Evolutionary conservation across 805 yeast genomes (phyloP).

Genomic region (Monosporozyma yasuniensis): DNA sequence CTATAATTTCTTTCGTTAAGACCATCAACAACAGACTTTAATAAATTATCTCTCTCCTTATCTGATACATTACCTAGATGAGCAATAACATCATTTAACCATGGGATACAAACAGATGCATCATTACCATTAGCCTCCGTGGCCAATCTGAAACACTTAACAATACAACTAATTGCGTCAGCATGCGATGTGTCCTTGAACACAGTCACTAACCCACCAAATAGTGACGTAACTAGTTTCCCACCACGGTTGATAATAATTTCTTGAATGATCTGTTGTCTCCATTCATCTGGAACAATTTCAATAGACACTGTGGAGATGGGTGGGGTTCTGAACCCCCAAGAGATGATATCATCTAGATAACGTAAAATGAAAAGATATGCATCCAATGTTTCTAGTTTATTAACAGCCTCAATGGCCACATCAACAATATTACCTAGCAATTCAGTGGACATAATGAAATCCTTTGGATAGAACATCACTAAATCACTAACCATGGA

Average conservation of each 20-base stretch:
- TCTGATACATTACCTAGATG: slow-evolving; percentile 52
- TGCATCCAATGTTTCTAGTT: slow-evolving; percentile 61
- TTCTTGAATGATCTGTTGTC: slow-evolving; percentile 36
- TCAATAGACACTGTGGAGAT: slow-evolving; percentile 51
- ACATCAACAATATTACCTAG: slow-evolving; percentile 49
- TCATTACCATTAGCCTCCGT: slow-evolving; percentile 37
- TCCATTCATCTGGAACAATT: slow-evolving; percentile 47
- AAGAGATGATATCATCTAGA: slow-evolving; percentile 70
- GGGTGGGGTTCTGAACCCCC: slow-evolving; percentile 81
- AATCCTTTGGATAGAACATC: slow-evolving; percentile 50
- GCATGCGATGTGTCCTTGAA: slow-evolving; percentile 62
- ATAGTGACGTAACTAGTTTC: slow-evolving; percentile 39
- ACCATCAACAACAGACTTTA: slow-evolving; percentile 49
- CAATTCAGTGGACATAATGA: slow-evolving; percentile 32
- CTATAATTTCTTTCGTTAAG: slow-evolving; percentile 61
- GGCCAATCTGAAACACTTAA: slow-evolving; percentile 51
- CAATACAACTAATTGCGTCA: slow-evolving; percentile 67
- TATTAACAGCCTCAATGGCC: slow-evolving; percentile 41
- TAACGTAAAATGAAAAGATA: slow-evolving; percentile 62
- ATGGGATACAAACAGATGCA: slow-evolving; percentile 33
- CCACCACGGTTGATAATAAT: slow-evolving; percentile 50
- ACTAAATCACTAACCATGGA: slow-evolving; percentile 69
- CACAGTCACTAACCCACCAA: slow-evolving; percentile 60
- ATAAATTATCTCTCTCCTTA: slow-evolving; percentile 59
- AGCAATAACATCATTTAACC: slow-evolving; percentile 46